Evolutionary conservation across 768 basidiomycete genomes (phyloP).

Genomic region (Rubroboletus pulcherrimus): DNA sequence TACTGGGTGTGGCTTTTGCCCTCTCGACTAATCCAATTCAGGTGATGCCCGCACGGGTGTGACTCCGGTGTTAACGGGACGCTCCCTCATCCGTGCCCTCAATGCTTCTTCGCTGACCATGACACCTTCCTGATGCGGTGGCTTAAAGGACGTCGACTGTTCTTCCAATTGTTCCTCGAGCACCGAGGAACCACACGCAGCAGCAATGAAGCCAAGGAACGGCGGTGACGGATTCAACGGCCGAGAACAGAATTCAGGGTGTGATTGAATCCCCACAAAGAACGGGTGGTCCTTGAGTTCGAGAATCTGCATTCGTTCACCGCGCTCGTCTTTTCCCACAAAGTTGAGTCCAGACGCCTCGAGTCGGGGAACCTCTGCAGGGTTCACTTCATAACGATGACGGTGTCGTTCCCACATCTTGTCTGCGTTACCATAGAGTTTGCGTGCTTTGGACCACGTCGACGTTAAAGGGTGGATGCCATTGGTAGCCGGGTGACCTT

Average conservation of each 20-base stretch:
- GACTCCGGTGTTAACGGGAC: slow-evolving; percentile 22
- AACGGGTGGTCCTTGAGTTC: slow-evolving; percentile 91
- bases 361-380: slow-evolving; percentile 71
- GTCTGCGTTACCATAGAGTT: slow-evolving; percentile 76
- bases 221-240: slow-evolving; percentile 97
- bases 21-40: slow-evolving; percentile 14
- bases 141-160: slow-evolving; percentile 61
- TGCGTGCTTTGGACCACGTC: slow-evolving; percentile 65
- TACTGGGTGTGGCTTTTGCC: neutral
- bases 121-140: slow-evolving; percentile 70
- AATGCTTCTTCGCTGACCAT: slow-evolving; percentile 70
- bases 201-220: slow-evolving; percentile 93
- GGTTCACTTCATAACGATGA: slow-evolving; percentile 96
- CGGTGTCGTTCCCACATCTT: slow-evolving; percentile 96
- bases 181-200: slow-evolving; percentile 51
- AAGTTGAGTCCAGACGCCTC: slow-evolving; percentile 71
- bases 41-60: slow-evolving; percentile 24
- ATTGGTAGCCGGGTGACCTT: slow-evolving; percentile 1
- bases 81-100: slow-evolving; percentile 35
- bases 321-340: slow-evolving; percentile 89
- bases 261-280: slow-evolving; percentile 92
- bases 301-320: slow-evolving; percentile 95
- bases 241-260: slow-evolving; percentile 98
- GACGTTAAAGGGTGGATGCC: slow-evolving; percentile 41
- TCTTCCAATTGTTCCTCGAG: slow-evolving; percentile 68